Evolutionary conservation across 148 eudicot species (phyloP), one percentile per base, ranked within the genome.

Genomic region (Rhododendron griersonianum): DNA sequence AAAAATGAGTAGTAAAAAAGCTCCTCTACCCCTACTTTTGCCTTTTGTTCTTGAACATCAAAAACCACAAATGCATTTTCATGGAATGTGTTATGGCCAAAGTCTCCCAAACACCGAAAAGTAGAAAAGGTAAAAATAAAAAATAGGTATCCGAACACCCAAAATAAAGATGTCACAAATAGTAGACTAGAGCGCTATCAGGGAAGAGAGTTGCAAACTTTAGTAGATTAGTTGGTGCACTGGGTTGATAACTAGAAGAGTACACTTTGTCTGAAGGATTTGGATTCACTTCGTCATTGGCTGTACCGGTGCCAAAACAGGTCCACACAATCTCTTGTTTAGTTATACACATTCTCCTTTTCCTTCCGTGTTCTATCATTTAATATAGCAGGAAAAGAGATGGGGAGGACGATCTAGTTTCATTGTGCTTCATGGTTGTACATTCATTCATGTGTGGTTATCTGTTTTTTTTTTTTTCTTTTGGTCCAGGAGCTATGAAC

Each of bases 401-500:
- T 82, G 37, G 67, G 21, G 35, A 23, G 1, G 69, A 37, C 9
- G 10, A 80, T 78, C 30, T 50, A 51, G n/a, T 50, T 35, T 81
- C 50, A 25, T 51, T 76, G 21, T 19, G 44, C 11, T 30, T 84
- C 35, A 75, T 84, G 86, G 25, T 76, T 53, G 79, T 30, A 59
- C 11, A 45, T 37, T 63, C 23, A 23, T 63, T 83, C 65, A 87
- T 41, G 50, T 25, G 16, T 28, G 75, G 35, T 69, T 69, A 23
- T 13, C 75, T 9, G 41, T 15, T 21, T 48, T 73, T 4, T 81
- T 33, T n/a, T n/a, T n/a, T n/a, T n/a, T n/a, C n/a, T 44, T 79
- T 48, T 86, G 61, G 39, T 73, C 80, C 88, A 93, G 95, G 95
- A 76, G 93, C 92, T 81, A 90, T 91, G 78, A 81, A 84, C 80